Evolutionary conservation across 495 filamentous ascomycete species (phyloP), one percentile per base, ranked within the genome.

Genomic region (Talaromyces proteolyticus): DNA sequence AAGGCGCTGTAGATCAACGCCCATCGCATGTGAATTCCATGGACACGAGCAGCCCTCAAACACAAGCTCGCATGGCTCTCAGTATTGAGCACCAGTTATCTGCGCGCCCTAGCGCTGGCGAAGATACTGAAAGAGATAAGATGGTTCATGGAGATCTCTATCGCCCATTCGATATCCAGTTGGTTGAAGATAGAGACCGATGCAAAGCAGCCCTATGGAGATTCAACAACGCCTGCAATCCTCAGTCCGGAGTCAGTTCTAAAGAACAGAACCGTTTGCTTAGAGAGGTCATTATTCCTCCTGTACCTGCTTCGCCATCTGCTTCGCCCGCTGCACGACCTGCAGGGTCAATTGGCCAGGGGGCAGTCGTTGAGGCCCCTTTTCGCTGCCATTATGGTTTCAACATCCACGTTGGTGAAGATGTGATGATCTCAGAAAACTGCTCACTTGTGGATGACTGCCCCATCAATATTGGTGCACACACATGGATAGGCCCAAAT

Each of bases 371-470:
- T 37, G 90, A 96, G 52, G 83, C 88, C 2, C 92, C 93, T 11
- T 97, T 98, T 63, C 84, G 75, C 29, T 97, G 93, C 65, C 90
- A 96, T 58, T 98, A 96, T 59, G 93, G 93, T 2, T 96, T 95
- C 60, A 96, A 98, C 58, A 87, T 97, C 55, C 77, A 78, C 34
- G 84, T 98, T 53, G 93, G 88, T 19, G 87, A 91, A 57, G 84
- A 93, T 58, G 89, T 93, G 6, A 79, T 85, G 53, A 91, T 98
- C 51, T 88, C 87, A 8, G 78, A 87, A 42, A 89, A 91, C 55
- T 97, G 93, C 61, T 80, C 85, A 10, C 87, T 98, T 58, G 79
- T 91, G 44, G 93, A 98, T 58, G 84, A 89, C 26, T 80, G 80
- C 51, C 62, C 69, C 39, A 80, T 89, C 52, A 81, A 71, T 16